phyloP scores from a whole-genome alignment of 2,329 filamentous ascomycete species.

The Emericellopsis cladophorae region DNA sequence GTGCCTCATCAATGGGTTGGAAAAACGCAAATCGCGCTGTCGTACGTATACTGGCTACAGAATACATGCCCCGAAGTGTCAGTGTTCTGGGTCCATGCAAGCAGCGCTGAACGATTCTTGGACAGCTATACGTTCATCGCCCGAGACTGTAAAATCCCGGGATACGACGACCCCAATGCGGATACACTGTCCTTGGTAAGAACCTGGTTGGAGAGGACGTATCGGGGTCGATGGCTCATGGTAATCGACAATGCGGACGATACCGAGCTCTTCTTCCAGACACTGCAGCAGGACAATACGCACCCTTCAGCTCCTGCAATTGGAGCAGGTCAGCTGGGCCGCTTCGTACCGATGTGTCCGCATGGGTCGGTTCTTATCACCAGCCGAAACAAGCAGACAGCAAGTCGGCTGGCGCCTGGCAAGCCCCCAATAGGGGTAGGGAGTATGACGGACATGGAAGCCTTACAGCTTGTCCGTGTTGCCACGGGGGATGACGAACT shows the following conservation, averaged over 20 bases:
- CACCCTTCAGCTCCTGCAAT: too few relatives aligned
- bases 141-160: slow-evolving; percentile 10
- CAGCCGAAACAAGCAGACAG: slow-evolving; percentile 18
- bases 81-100: slow-evolving; percentile 21
- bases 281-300: too few relatives aligned
- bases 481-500: too few relatives aligned
- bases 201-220: slow-evolving; percentile 12
- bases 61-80: slow-evolving; percentile 6
- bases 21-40: not conserved
- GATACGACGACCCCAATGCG: slow-evolving; percentile 7
- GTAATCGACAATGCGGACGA: slow-evolving; percentile 8
- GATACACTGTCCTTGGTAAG: slow-evolving; percentile 12
- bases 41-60: not conserved
- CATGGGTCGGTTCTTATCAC: slow-evolving; percentile 19
- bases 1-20: not conserved
- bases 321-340: not conserved
- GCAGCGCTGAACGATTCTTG: slow-evolving; percentile 14
- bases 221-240: slow-evolving; percentile 8
- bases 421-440: too few relatives aligned
- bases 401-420: too few relatives aligned
- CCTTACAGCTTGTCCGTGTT: too few relatives aligned
- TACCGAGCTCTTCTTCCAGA: slow-evolving; percentile 1
- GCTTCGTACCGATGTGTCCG: slow-evolving; percentile 12
- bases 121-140: slow-evolving; percentile 13
- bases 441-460: too few relatives aligned